Conservation (phyloP, 352 stramenopile genomes). For the Globisporangium viniferum region DNA sequence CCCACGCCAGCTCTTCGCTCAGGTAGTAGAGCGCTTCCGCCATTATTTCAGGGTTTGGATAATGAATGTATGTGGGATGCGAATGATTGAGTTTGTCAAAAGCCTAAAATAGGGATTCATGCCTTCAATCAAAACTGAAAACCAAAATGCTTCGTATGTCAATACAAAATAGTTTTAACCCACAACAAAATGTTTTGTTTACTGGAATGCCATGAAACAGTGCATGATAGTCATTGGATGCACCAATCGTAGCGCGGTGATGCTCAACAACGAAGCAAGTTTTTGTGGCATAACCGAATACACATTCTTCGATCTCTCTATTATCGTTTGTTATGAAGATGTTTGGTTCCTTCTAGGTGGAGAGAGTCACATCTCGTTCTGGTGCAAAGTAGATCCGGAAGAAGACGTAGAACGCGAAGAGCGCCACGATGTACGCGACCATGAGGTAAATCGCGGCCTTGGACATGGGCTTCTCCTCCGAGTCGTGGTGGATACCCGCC, state of each 20-base stretch:
- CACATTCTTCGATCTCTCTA: too few relatives aligned
- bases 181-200: too few relatives aligned
- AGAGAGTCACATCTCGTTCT: slow-evolving; percentile 41
- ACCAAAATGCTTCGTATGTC: too few relatives aligned
- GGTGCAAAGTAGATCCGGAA: slow-evolving; percentile 65
- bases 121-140: neutral
- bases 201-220: too few relatives aligned
- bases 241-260: too few relatives aligned
- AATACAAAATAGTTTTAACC: too few relatives aligned
- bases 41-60: slow-evolving; percentile 22
- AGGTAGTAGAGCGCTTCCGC: slow-evolving; percentile 55
- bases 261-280: too few relatives aligned
- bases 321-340: too few relatives aligned
- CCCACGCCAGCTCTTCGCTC: slow-evolving; percentile 50
- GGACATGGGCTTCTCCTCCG: slow-evolving; percentile 72
- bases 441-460: slow-evolving; percentile 44
- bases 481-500: slow-evolving; percentile 75
- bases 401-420: slow-evolving; percentile 62
- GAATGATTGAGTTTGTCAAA: too few relatives aligned
- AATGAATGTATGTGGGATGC: too few relatives aligned
- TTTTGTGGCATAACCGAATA: too few relatives aligned
- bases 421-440: slow-evolving; percentile 33
- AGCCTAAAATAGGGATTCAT: neutral
- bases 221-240: too few relatives aligned
- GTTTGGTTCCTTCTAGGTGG: neutral